phyloP scores from a whole-genome alignment of 78 protist genomes.

The Neovahlkampfia damariscottae region DNA sequence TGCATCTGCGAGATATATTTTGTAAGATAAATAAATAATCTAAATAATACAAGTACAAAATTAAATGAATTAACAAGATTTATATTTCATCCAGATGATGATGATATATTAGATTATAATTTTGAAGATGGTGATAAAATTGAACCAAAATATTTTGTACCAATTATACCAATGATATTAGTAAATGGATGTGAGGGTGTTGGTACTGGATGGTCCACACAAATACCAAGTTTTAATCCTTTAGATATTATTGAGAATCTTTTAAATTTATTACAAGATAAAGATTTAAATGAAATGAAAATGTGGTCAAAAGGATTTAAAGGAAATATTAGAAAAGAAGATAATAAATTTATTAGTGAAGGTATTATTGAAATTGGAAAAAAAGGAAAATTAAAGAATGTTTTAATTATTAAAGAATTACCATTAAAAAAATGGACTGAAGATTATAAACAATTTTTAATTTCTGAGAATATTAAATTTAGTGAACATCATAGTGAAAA shows the following conservation, averaged over 20 bases:
- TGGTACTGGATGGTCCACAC: conserved; percentile 82
- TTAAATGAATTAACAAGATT: conserved; percentile 65
- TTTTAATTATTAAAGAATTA: conserved; percentile 16
- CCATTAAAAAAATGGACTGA: conserved; percentile 17
- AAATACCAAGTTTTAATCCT: conserved; percentile 14
- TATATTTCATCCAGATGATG: conserved; percentile 78
- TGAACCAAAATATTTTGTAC: conserved; percentile 88
- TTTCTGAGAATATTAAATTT: conserved; percentile 20
- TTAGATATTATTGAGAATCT: conserved; percentile 61
- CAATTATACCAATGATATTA: conserved; percentile 90
- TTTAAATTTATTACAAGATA: background rate
- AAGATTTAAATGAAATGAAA: background rate
- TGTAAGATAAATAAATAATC: no score
- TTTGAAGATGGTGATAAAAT: conserved; percentile 86
- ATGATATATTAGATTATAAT: conserved; percentile 59
- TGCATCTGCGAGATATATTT: conserved; percentile 91
- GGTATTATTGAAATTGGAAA: background rate
- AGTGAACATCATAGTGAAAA: conserved; percentile 77
- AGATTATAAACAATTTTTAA: conserved; percentile 55
- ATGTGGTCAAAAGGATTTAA: background rate
- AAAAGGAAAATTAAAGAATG: background rate
- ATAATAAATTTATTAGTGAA: background rate
- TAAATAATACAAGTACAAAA: no score
- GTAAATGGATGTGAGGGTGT: conserved; percentile 95
- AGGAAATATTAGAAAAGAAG: background rate